phyloP scores from a whole-genome alignment of 2,329 filamentous ascomycete species.

The Raffaelea ambrosiae region DNA sequence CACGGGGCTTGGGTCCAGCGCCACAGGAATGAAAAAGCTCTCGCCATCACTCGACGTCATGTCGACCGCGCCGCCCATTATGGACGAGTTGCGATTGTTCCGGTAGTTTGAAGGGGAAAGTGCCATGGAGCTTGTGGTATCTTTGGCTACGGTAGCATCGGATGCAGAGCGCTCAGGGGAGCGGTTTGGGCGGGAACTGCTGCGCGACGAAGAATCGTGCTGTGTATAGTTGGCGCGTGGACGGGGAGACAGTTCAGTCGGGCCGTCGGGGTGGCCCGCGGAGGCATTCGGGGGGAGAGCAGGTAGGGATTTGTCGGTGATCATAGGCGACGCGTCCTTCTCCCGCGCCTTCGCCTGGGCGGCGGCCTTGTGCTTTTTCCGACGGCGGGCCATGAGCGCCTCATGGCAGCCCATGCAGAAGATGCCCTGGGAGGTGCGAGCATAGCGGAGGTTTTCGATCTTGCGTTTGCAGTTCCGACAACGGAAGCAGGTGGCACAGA shows the following conservation, averaged over 20 bases:
- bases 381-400: conserved; percentile 83
- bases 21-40: conserved; percentile 69
- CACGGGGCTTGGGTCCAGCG: conserved; percentile 60
- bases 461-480: conserved; percentile 98
- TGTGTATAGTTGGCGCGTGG: conserved; percentile 43
- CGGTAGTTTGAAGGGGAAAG: conserved; percentile 71
- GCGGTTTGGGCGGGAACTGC: conserved; percentile 40
- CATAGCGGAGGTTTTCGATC: conserved; percentile 97
- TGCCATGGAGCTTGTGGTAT: conserved; percentile 34
- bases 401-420: conserved; percentile 99
- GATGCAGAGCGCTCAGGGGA: conserved; percentile 43
- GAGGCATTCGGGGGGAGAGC: conserved; percentile 74
- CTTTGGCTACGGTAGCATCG: conserved; percentile 29
- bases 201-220: conserved; percentile 47
- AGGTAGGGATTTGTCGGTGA: conserved; percentile 85
- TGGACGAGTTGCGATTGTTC: conserved; percentile 65
- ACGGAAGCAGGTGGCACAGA: conserved; percentile 93
- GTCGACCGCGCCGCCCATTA: conserved; percentile 35
- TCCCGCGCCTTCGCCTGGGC: conserved; percentile 53
- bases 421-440: conserved; percentile 93
- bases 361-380: conserved; percentile 73
- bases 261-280: conserved; percentile 46
- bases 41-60: conserved; percentile 44
- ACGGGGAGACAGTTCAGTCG: conserved; percentile 60
- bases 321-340: conserved; percentile 56